phyloP scores from a whole-genome alignment of 2,329 filamentous ascomycete species.

The Penicillium concentricum region DNA sequence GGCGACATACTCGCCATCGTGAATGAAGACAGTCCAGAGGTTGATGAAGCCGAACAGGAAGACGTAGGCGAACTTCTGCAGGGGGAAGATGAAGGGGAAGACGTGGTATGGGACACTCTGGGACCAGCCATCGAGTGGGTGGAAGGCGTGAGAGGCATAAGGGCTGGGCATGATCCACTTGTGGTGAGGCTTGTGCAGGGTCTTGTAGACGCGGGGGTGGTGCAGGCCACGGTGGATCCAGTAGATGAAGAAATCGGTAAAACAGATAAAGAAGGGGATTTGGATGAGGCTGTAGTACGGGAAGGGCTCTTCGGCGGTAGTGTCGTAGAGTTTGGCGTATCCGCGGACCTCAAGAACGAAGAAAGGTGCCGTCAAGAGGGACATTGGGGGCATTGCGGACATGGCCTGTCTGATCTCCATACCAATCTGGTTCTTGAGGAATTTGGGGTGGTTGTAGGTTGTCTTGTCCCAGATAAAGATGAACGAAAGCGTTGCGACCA shows the following conservation, averaged over 20 bases:
- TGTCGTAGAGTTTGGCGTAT: conserved; percentile 83
- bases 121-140: conserved; percentile 85
- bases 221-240: conserved; percentile 86
- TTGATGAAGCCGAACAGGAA: conserved; percentile 88
- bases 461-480: conserved; percentile 87
- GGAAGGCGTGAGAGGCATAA: conserved; percentile 89
- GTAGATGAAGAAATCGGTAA: conserved; percentile 89
- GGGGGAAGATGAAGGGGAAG: conserved; percentile 87
- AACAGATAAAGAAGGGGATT: conserved; percentile 82
- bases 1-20: conserved; percentile 91
- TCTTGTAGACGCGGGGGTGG: conserved; percentile 78
- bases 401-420: conserved; percentile 83
- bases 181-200: conserved; percentile 94
- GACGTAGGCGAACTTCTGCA: conserved; percentile 88
- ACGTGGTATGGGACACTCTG: conserved; percentile 91
- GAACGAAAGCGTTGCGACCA: conserved; percentile 81
- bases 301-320: conserved; percentile 71
- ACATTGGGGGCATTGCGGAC: conserved; percentile 75
- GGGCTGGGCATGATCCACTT: conserved; percentile 99
- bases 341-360: conserved; percentile 83
- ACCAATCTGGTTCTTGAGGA: conserved; percentile 87
- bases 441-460: conserved; percentile 86
- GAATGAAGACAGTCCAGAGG: conserved; percentile 94
- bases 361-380: conserved; percentile 74
- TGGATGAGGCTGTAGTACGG: conserved; percentile 75